phyloP scores from a whole-genome alignment of 2,329 filamentous ascomycete species.

The Fusarium poae region DNA sequence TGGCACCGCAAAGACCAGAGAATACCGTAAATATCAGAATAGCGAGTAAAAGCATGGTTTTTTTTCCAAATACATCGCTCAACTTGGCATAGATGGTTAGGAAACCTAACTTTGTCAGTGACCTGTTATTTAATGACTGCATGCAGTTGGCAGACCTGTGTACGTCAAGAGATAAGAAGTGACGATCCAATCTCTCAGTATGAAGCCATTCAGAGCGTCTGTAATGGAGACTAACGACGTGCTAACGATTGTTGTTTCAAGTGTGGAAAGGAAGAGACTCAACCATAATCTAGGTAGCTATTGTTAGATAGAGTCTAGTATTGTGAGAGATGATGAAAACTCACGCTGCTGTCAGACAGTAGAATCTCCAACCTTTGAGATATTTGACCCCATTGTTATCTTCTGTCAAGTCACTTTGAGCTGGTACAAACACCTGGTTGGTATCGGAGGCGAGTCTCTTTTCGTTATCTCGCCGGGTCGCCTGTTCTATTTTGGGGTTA shows the following conservation, averaged over 20 bases:
- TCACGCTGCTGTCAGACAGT: constrained; percentile 5
- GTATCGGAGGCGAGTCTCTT: neutral
- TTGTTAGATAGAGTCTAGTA: neutral
- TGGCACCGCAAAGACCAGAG: constrained; percentile 16
- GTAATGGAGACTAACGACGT: constrained; percentile 20
- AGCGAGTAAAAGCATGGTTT: constrained; percentile 16
- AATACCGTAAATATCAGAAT: constrained; percentile 7
- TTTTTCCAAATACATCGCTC: constrained; percentile 17
- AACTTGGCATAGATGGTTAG: constrained; percentile 13
- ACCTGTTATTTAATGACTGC: accelerated
- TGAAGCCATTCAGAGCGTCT: constrained; percentile 12
- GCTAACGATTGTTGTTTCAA: constrained; percentile 15
- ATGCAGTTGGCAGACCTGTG: accelerated
- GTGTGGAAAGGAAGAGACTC: constrained; percentile 10
- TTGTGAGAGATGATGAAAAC: neutral
- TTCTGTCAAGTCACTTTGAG: neutral
- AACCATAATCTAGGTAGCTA: neutral
- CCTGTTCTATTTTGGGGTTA: neutral
- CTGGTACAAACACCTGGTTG: neutral
- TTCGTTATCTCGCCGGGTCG: neutral
- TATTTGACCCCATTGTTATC: neutral
- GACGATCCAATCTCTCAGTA: constrained; percentile 21
- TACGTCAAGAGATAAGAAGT: constrained; percentile 21
- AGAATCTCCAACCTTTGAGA: neutral
- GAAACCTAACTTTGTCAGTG: neutral